phyloP scores from a whole-genome alignment of 164 flowering plant genomes.

The Aristolochia contorta region DNA sequence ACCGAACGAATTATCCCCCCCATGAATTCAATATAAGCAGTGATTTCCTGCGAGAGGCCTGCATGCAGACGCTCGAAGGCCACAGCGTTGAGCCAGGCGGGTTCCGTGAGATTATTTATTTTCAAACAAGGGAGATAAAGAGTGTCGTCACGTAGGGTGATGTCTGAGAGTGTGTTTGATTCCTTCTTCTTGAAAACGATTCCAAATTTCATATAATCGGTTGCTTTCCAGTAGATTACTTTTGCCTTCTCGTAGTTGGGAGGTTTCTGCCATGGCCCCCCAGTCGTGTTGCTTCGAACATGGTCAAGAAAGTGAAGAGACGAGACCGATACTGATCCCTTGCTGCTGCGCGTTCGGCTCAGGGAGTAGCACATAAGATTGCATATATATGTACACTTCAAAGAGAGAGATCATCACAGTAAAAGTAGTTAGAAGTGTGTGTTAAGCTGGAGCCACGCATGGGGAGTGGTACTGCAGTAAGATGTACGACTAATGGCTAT shows the following conservation, averaged over 20 bases:
- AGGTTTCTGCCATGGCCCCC: neutral
- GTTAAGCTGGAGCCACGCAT: too few relatives aligned
- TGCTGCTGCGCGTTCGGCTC: too few relatives aligned
- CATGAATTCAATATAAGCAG: slow-evolving; percentile 1
- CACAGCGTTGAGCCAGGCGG: neutral
- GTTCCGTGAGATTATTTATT: neutral
- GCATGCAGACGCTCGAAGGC: slow-evolving; percentile 3
- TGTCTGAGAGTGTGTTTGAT: neutral
- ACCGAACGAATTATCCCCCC: neutral
- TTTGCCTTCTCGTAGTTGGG: neutral
- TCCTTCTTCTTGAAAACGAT: neutral
- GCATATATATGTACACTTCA: too few relatives aligned
- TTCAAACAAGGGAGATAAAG: neutral
- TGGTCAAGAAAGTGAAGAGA: neutral
- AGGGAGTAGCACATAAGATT: too few relatives aligned
- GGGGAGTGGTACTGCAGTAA: too few relatives aligned
- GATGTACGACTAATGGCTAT: too few relatives aligned
- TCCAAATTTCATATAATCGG: neutral
- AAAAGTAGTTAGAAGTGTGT: too few relatives aligned
- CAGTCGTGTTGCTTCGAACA: neutral
- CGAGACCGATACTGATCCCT: too few relatives aligned
- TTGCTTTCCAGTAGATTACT: neutral
- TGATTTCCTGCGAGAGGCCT: neutral
- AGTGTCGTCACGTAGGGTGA: neutral
- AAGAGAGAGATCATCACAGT: too few relatives aligned